Evolutionary conservation across 495 filamentous ascomycete genomes (phyloP).

Genomic region (Cetradonia linearis): DNA sequence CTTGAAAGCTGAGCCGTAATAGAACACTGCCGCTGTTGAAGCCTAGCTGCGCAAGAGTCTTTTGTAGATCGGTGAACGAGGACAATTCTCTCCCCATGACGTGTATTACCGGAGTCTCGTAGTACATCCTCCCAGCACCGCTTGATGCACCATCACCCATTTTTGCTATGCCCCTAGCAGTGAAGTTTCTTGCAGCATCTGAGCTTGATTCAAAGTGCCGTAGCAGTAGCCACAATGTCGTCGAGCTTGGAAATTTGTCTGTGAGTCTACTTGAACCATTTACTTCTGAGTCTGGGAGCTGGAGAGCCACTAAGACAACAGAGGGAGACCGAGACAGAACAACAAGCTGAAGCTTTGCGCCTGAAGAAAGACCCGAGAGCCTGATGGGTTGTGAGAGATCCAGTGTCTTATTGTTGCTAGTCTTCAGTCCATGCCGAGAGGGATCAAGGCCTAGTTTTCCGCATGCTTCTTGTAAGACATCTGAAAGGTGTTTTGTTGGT

Average conservation of each 20-base stretch:
- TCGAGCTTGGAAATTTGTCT: conserved; percentile 75
- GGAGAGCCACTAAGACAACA: conserved; percentile 73
- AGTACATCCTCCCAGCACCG: conserved; percentile 68
- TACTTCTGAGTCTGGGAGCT: conserved; percentile 60
- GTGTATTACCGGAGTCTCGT: conserved; percentile 75
- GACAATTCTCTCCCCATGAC: conserved; percentile 69
- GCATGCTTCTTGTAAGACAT: conserved; percentile 80
- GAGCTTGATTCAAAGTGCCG: conserved; percentile 73
- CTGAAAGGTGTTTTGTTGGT: conserved; percentile 66
- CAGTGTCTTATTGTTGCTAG: conserved; percentile 59
- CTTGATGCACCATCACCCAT: conserved; percentile 41
- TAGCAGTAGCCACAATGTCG: conserved; percentile 75
- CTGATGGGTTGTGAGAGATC: conserved; percentile 77
- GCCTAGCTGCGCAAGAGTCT: conserved; percentile 76
- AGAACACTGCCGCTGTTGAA: conserved; percentile 72
- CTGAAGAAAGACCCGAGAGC: conserved; percentile 73
- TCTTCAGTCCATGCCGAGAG: conserved; percentile 71
- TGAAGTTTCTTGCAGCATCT: conserved; percentile 55
- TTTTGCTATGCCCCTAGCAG: conserved; percentile 60
- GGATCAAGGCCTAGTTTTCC: conserved; percentile 60
- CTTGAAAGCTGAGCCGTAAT: conserved; percentile 64
- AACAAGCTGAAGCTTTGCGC: conserved; percentile 90
- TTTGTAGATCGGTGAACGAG: conserved; percentile 70
- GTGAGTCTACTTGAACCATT: conserved; percentile 47
- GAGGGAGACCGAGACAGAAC: conserved; percentile 70